Evolutionary conservation across 2,329 filamentous ascomycete species (phyloP).

Genomic region (Claviceps africana): DNA sequence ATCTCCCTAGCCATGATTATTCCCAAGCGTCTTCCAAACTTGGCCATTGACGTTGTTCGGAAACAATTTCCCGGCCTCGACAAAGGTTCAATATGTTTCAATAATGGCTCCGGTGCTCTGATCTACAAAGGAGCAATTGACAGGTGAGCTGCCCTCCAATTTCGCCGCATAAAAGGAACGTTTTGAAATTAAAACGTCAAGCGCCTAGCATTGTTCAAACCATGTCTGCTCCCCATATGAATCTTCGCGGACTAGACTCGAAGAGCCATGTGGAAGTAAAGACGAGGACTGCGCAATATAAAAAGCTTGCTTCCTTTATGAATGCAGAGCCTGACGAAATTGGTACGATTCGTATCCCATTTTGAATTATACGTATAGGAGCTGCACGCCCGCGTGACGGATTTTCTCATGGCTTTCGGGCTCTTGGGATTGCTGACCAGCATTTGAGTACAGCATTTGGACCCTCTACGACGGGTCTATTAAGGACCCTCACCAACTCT

Average conservation of each 20-base stretch:
- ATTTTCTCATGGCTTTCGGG: background rate
- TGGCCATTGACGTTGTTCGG: background rate
- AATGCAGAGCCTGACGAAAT: constrained; percentile 1
- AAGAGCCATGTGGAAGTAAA: constrained; percentile 3
- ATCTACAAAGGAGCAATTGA: constrained; percentile 1
- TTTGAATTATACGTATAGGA: no score
- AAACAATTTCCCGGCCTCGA: constrained; percentile 1
- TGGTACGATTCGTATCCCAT: background rate
- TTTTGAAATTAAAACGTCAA: background rate
- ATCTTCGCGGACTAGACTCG: constrained; percentile 6
- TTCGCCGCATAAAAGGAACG: background rate
- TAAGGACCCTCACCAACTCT: constrained; percentile 54
- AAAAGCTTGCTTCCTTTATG: constrained; percentile 5
- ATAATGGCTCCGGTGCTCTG: constrained; percentile 5
- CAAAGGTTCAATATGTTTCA: constrained; percentile 1
- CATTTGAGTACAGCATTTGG: constrained; percentile 40
- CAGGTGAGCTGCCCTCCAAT: background rate
- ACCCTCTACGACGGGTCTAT: constrained; percentile 60
- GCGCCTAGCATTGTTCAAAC: constrained; percentile 3
- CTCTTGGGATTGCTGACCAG: background rate
- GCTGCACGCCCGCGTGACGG: background rate
- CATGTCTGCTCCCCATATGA: constrained; percentile 6
- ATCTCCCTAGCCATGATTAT: background rate
- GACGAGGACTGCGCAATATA: background rate
- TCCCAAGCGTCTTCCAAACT: background rate